phyloP scores from a whole-genome alignment of 2,329 filamentous ascomycete genomes.

The Aspergillus sp. region DNA sequence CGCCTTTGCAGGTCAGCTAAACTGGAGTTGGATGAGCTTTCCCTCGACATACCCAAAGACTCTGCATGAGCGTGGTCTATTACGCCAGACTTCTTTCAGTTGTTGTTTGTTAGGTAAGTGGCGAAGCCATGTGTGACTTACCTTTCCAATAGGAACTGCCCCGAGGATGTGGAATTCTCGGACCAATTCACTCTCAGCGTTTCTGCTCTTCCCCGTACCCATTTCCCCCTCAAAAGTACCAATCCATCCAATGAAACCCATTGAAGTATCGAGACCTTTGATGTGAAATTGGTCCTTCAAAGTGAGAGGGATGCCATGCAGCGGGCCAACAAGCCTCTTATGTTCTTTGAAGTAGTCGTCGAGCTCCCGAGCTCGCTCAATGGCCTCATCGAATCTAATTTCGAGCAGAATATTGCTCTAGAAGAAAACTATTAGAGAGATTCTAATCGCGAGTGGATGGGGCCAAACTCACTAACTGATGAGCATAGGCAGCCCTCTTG shows the following conservation, averaged over 20 bases:
- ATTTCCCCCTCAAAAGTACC: slow-evolving; percentile 9
- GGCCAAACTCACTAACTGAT: slow-evolving; percentile 6
- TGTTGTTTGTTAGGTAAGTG: slow-evolving; percentile 1
- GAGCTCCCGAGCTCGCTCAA: slow-evolving; percentile 2
- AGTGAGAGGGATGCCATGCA: slow-evolving; percentile 9
- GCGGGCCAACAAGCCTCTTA: slow-evolving; percentile 5
- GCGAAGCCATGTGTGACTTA: slow-evolving; percentile 1
- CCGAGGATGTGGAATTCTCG: slow-evolving; percentile 8
- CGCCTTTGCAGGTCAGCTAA: slow-evolving; percentile 3
- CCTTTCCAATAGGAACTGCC: slow-evolving; percentile 10
- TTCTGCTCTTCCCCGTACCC: neutral
- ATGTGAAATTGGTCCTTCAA: slow-evolving; percentile 10
- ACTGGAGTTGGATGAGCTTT: neutral
- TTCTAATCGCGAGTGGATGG: neutral
- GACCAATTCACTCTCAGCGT: slow-evolving; percentile 6
- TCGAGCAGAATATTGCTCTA: slow-evolving; percentile 8
- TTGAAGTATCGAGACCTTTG: slow-evolving; percentile 8
- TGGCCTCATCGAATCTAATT: slow-evolving; percentile 10
- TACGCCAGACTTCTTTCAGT: slow-evolving; percentile 4
- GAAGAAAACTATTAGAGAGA: neutral
- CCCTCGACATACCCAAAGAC: slow-evolving; percentile 7
- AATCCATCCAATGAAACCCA: slow-evolving; percentile 10
- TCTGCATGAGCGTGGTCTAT: slow-evolving; percentile 11
- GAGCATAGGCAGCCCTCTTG: slow-evolving; percentile 11
- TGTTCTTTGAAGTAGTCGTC: slow-evolving; percentile 5